Percentiles rank a stretch among this genome's conserved stretches.
Evolutionary conservation across 208 protist genomes (phyloP).

Genomic region (Acanthamoeba divionensis): DNA sequence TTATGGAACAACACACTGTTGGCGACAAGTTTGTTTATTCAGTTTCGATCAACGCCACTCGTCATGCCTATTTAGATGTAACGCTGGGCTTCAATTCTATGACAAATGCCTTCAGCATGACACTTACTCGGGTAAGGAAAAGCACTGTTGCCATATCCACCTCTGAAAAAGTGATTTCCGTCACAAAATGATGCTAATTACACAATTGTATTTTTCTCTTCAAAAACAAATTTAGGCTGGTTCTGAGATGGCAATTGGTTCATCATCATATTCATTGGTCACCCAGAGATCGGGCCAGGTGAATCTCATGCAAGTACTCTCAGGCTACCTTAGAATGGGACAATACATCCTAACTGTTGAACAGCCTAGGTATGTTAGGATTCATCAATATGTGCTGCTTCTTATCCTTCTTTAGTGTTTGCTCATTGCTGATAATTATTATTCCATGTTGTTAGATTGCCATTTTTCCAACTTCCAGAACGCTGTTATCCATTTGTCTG

Average conservation of each 20-base stretch:
- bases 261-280: background rate
- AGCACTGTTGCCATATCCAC: no score
- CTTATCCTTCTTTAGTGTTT: no score
- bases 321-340: no score
- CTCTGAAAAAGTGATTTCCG: no score
- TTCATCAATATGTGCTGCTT: no score
- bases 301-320: constrained; percentile 3
- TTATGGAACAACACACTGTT: background rate
- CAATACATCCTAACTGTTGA: no score
- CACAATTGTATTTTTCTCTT: background rate
- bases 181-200: no score
- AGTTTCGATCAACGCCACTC: background rate
- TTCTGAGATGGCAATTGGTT: background rate
- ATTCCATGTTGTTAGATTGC: no score
- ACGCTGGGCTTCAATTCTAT: constrained; percentile 5
- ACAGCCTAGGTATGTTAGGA: no score
- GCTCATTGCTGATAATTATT: no score
- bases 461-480: background rate
- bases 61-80: background rate
- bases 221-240: background rate
- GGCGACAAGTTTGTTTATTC: background rate
- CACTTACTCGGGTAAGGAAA: background rate
- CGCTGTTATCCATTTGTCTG: constrained; percentile 36
- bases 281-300: background rate
- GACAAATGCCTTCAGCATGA: constrained; percentile 5